These are phyloP conservation scores for Blastobotrys raffinosifermentans DNA, from an alignment of 1,139 yeast species.

Conservation along the genomic window DNA sequence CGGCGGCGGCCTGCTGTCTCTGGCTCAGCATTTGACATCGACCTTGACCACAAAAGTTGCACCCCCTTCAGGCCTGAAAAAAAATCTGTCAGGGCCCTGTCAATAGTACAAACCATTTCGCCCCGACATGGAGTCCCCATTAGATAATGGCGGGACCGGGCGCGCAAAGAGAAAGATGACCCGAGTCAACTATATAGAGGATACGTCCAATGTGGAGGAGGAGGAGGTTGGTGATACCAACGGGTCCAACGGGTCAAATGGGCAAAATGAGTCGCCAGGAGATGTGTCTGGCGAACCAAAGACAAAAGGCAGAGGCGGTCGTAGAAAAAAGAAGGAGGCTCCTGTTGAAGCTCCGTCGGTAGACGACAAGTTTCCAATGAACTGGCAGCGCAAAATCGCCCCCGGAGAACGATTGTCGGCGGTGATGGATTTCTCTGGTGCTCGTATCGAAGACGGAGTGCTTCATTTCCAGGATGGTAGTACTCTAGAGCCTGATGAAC, in stretches of 20 bases:
- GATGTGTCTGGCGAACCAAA: constrained; percentile 3
- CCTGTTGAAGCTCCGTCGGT: constrained; percentile 3
- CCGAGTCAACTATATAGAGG: constrained; percentile 30
- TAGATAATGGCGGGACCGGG: constrained; percentile 4
- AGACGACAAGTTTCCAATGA: constrained; percentile 24
- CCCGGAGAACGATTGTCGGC: constrained; percentile 24
- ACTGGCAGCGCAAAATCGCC: constrained; percentile 33
- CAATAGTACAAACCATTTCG: too few species aligned
- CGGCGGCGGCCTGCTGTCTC: neutral
- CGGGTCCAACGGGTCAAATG: neutral
- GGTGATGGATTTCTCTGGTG: constrained; percentile 38
- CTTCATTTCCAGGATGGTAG: constrained; percentile 33
- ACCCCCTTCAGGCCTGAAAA: neutral
- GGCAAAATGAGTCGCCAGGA: constrained; percentile 3
- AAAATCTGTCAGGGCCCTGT: neutral
- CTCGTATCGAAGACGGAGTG: constrained; percentile 35
- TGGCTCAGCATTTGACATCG: neutral
- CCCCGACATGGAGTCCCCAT: too few species aligned
- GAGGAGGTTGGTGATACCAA: neutral
- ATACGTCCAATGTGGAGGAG: constrained; percentile 11
- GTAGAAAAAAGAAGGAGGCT: constrained; percentile 3
- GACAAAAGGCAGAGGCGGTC: constrained; percentile 1
- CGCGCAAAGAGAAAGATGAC: constrained; percentile 25
- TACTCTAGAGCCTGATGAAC: constrained; percentile 34
- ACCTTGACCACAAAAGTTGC: neutral